Evolutionary conservation across 768 basidiomycete species (phyloP).

Genomic region (Tricholoma furcatifolium): DNA sequence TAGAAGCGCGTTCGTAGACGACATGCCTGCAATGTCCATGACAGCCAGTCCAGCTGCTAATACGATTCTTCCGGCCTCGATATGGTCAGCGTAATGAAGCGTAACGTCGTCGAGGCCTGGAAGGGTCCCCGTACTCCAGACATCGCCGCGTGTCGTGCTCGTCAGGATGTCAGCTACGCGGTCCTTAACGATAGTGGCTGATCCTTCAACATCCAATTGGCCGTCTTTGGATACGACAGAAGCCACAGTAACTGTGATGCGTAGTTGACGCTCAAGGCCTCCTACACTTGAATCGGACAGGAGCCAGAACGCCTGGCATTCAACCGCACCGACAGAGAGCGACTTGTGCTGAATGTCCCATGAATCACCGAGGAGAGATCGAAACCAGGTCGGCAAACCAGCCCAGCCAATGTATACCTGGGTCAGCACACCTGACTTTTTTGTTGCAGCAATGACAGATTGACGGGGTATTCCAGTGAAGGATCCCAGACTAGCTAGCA

Average conservation of each 20-base stretch:
- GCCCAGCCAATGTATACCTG: background rate
- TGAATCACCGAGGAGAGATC: background rate
- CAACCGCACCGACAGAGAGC: background rate
- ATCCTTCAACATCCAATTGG: background rate
- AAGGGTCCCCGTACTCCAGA: background rate
- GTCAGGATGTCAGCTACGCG: background rate
- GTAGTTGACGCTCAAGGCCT: background rate
- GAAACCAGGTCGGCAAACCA: background rate
- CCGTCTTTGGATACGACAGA: background rate
- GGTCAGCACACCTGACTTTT: too few species aligned
- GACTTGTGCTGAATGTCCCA: background rate
- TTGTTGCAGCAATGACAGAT: background rate
- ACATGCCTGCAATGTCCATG: background rate
- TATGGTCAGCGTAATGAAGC: background rate
- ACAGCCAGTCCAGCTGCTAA: background rate
- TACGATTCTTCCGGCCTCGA: background rate
- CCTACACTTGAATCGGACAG: background rate
- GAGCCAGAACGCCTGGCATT: background rate
- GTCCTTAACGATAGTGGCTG: background rate
- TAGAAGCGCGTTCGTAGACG: background rate
- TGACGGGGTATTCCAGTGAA: too few species aligned
- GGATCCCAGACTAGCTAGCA: too few species aligned
- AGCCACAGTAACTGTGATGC: background rate
- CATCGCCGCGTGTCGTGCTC: background rate
- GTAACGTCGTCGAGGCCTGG: background rate